Conservation (phyloP, 2,329 filamentous ascomycete species). For the Paraphoma chrysanthemicola region DNA sequence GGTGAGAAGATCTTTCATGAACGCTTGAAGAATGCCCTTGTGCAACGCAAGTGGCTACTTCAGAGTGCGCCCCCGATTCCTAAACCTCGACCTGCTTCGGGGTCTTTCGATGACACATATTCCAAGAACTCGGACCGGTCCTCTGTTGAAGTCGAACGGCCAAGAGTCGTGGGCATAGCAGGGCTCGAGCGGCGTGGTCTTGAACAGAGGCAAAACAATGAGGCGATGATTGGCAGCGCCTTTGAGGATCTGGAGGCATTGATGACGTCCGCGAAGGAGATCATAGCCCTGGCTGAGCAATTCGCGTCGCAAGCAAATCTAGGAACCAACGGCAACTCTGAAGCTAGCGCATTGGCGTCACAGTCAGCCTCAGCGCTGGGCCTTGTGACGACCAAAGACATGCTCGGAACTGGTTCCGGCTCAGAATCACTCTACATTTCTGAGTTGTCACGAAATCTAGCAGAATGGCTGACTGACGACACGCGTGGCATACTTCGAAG, state of each 20-base stretch:
- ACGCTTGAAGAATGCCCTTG: slow-evolving; percentile 82
- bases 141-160: slow-evolving; percentile 28
- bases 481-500: slow-evolving; percentile 42
- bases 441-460: slow-evolving; percentile 49
- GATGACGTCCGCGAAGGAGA: slow-evolving; percentile 97
- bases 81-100: slow-evolving; percentile 57
- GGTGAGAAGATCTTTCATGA: slow-evolving; percentile 92
- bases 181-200: slow-evolving; percentile 86
- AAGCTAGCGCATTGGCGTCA: slow-evolving; percentile 77
- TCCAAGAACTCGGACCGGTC: slow-evolving; percentile 26
- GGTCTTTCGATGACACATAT: slow-evolving; percentile 38
- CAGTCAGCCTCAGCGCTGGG: slow-evolving; percentile 85
- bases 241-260: slow-evolving; percentile 96
- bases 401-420: slow-evolving; percentile 77
- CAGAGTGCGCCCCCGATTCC: slow-evolving; percentile 89
- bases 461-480: slow-evolving; percentile 49
- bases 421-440: slow-evolving; percentile 88
- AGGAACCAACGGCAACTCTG: slow-evolving; percentile 65
- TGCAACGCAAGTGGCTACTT: slow-evolving; percentile 94
- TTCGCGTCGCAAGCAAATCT: slow-evolving; percentile 73
- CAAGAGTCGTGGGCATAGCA: slow-evolving; percentile 83
- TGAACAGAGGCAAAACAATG: slow-evolving; percentile 89
- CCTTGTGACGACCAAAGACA: slow-evolving; percentile 93
- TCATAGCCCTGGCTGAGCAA: slow-evolving; percentile 88
- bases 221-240: slow-evolving; percentile 87